Conservation (phyloP, 2,329 filamentous ascomycete genomes). For the Fusarium floridanum region DNA sequence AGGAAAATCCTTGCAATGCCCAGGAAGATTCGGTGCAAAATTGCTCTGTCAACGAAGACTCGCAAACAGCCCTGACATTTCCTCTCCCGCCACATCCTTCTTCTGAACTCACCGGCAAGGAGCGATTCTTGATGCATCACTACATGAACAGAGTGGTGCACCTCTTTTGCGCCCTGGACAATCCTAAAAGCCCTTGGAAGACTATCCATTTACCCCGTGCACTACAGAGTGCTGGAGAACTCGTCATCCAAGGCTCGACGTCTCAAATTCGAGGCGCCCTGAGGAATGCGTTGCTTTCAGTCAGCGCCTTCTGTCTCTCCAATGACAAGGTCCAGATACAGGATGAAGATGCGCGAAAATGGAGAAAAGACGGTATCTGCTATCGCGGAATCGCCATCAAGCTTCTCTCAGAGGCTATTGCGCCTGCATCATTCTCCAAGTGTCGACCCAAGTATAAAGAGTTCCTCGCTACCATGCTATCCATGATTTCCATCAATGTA, state of each 20-base stretch:
- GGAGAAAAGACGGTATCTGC: neutral
- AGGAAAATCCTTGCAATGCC: rapidly evolving
- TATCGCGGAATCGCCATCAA: neutral
- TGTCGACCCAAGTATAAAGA: neutral
- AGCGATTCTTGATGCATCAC: neutral
- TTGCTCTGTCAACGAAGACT: too few relatives aligned
- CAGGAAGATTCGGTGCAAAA: too few relatives aligned
- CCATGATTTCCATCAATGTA: neutral
- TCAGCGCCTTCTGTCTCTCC: neutral
- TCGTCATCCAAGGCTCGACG: neutral
- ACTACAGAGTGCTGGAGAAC: neutral
- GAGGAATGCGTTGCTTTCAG: neutral
- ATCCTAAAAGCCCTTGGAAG: neutral
- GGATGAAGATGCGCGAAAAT: neutral
- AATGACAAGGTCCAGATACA: neutral
- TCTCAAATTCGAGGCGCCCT: neutral
- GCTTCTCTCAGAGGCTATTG: neutral
- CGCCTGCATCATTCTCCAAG: neutral
- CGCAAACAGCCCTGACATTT: neutral
- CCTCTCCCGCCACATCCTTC: neutral
- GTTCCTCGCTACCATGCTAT: neutral
- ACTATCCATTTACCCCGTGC: neutral
- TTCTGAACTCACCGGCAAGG: neutral
- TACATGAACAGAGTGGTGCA: neutral
- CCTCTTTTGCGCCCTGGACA: neutral